Evolutionary conservation across 768 basidiomycete species (phyloP).

Genomic region (Panellus pusillus): DNA sequence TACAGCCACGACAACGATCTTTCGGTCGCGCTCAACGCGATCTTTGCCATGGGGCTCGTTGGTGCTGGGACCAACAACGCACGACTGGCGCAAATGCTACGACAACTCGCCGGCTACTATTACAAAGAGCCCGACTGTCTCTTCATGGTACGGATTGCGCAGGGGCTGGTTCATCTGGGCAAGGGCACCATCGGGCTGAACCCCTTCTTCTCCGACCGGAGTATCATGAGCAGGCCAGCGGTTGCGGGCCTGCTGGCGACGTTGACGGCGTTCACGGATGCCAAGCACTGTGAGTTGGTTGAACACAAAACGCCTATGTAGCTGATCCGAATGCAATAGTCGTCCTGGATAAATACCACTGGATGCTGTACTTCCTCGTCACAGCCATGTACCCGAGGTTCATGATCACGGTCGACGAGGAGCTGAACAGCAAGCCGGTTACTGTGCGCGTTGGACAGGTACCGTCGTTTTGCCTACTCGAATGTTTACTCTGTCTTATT

Average conservation of each 20-base stretch:
- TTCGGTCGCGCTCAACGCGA: constrained; percentile 93
- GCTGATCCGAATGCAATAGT: constrained; percentile 46
- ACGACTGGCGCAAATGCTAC: constrained; percentile 93
- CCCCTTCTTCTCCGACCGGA: constrained; percentile 93
- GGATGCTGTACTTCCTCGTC: constrained; percentile 97
- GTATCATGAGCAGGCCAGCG: constrained; percentile 85
- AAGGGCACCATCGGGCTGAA: constrained; percentile 97
- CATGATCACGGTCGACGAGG: constrained; percentile 94
- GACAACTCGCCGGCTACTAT: constrained; percentile 97
- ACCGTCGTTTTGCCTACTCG: neutral
- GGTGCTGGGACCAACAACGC: constrained; percentile 99
- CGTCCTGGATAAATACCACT: constrained; percentile 92
- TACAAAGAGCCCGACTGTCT: constrained; percentile 95
- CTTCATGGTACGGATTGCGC: constrained; percentile 94
- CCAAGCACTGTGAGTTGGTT: constrained; percentile 81
- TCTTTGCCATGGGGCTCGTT: constrained; percentile 98
- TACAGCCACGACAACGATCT: constrained; percentile 99
- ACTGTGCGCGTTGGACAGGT: constrained; percentile 95
- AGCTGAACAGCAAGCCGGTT: constrained; percentile 80
- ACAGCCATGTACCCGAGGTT: constrained; percentile 98
- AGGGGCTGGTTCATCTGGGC: constrained; percentile 98
- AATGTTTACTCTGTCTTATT: neutral
- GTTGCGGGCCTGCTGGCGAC: constrained; percentile 88
- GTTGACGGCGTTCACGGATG: constrained; percentile 89
- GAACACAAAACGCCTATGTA: neutral